Evolutionary conservation across 352 stramenopile species (phyloP).

Genomic region (Peronospora destructor): DNA sequence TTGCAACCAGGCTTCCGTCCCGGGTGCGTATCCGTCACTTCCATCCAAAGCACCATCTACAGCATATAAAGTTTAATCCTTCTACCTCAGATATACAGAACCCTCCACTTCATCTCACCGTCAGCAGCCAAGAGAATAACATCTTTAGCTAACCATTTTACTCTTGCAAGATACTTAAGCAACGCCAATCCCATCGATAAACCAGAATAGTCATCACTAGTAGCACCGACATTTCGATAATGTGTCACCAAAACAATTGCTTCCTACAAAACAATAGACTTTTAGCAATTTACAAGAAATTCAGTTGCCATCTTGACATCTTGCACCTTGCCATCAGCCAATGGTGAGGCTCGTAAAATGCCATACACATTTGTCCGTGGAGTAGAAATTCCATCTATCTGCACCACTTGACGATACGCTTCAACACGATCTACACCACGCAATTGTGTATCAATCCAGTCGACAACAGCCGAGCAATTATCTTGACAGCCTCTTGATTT

Average conservation of each 20-base stretch:
- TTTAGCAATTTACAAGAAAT: not conserved
- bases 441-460: constrained; percentile 60
- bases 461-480: constrained; percentile 41
- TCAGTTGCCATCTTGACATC: no score
- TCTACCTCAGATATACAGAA: not conserved
- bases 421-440: constrained; percentile 49
- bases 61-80: constrained; percentile 3
- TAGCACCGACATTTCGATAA: constrained; percentile 46
- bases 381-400: constrained; percentile 2
- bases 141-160: constrained; percentile 79
- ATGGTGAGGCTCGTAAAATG: constrained; percentile 63
- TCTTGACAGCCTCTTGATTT: constrained; percentile 29
- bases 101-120: constrained; percentile 25
- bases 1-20: constrained; percentile 64
- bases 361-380: constrained; percentile 67
- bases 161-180: constrained; percentile 47
- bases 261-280: constrained; percentile 22
- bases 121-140: constrained; percentile 73
- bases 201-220: constrained; percentile 42
- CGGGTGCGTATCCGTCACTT: constrained; percentile 48
- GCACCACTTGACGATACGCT: constrained; percentile 50
- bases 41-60: constrained; percentile 59
- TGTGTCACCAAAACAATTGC: constrained; percentile 66
- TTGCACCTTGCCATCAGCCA: constrained; percentile 64
- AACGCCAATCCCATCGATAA: constrained; percentile 52